Evolutionary conservation across 371 early-diverging fungal species (phyloP), one percentile per base, ranked within the genome.

Genomic region (Sanchytrium tribonematis): DNA sequence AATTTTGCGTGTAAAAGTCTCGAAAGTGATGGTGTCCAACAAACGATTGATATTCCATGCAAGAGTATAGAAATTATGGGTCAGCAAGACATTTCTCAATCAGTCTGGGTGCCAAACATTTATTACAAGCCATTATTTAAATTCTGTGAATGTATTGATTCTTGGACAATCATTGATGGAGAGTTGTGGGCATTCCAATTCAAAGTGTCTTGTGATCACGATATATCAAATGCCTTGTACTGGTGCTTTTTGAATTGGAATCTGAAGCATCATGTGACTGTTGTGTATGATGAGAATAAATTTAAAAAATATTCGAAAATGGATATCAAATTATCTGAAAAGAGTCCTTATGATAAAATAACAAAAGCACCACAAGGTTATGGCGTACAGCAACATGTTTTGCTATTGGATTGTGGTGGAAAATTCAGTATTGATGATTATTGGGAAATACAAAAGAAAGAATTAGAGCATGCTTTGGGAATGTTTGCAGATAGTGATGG

Each of bases 111-210:
- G 48, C 48, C 48, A 5, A 17, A 68, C 16, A 30, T 28, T 17
- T 68, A 68, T 29, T 68, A 29, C 30, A 17, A 68, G 30, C 68
- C 68, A 68, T 28, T 68, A 30, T 29, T 5, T 30, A 68, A 68
- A 27, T 29, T 30, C 17, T 68, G 28, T 68, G 68, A 68, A 30
- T 68, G 68, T 68, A 30, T 68, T 68, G 68, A 68, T 68, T 68
- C 68, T 30, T 68, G 68, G 68, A 68, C 30, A 1, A 29, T 68
- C 12, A 68, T 29, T 16, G 30, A 68, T 68, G 68, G 68, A 16
- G 68, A 68, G 27, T 28, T 29, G 12, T 68, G 68, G 68, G 68
- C 30, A 12, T 68, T 68, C 27, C 29, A 68, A 30, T 29, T 68
- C 29, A 68, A 1, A 16, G 68, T 30, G 17, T 17, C 29, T 17